A percentile compares a stretch with the other conserved stretches of the same genome.
phyloP scores from a whole-genome alignment of 192 early-diverging fungal genomes.

The Coemansia sp. region DNA sequence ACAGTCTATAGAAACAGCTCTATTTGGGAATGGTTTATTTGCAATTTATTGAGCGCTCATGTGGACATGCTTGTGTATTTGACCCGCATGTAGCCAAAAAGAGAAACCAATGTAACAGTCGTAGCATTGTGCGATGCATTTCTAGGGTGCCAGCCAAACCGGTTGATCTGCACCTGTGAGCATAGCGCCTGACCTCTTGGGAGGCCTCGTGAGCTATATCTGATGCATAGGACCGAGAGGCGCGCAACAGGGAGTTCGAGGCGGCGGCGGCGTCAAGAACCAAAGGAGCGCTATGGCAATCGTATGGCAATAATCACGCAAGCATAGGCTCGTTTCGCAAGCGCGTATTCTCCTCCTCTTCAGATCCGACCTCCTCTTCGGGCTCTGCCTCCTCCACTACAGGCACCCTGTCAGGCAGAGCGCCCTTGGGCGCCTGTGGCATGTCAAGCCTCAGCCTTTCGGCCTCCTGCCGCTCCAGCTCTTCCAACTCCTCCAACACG shows the following conservation, averaged over 20 bases:
- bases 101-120: not conserved
- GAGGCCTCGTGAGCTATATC: not conserved
- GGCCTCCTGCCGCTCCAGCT: conserved; percentile 53
- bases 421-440: conserved; percentile 29
- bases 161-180: not conserved
- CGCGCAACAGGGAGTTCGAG: not conserved
- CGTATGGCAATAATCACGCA: conserved; percentile 12
- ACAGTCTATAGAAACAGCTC: not conserved
- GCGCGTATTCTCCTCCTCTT: conserved; percentile 8
- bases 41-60: no score
- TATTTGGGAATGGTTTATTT: not conserved
- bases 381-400: not conserved
- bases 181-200: not conserved
- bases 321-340: conserved; percentile 37
- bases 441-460: conserved; percentile 24
- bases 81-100: not conserved
- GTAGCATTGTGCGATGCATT: not conserved
- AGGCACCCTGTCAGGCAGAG: conserved; percentile 9
- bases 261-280: not conserved
- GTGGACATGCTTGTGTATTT: not conserved
- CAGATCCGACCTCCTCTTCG: conserved; percentile 2
- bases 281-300: no score
- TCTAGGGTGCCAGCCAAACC: not conserved
- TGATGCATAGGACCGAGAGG: not conserved
- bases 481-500: conserved; percentile 76